These are phyloP conservation scores for Austropuccinia psidii DNA, from an alignment of 1,284 basidiomycete species.

Conservation along the genomic window DNA sequence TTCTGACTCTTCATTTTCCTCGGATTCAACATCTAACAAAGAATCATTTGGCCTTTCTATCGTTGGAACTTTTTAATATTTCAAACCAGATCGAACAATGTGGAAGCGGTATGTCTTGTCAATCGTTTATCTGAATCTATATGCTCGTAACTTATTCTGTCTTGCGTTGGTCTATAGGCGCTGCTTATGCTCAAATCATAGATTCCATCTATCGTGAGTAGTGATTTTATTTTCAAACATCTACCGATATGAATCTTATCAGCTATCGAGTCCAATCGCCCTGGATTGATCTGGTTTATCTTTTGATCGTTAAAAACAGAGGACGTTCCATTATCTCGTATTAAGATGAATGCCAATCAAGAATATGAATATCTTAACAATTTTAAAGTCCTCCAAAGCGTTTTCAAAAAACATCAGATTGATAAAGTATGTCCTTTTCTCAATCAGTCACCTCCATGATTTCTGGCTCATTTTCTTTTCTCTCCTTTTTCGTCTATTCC, in stretches of 20 bases:
- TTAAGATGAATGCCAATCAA: slow-evolving; percentile 82
- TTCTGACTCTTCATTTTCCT: neutral
- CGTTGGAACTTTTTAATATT: neutral
- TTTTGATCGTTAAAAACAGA: slow-evolving; percentile 50
- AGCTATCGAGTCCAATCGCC: slow-evolving; percentile 1
- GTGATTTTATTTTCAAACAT: too few relatives aligned
- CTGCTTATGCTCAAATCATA: slow-evolving; percentile 55
- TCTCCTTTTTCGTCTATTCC: neutral
- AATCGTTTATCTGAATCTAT: neutral
- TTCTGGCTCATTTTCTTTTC: neutral
- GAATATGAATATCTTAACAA: slow-evolving; percentile 94
- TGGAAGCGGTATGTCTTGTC: slow-evolving; percentile 10
- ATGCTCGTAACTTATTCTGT: slow-evolving; percentile 56
- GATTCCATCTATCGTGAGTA: slow-evolving; percentile 85
- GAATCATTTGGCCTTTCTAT: neutral
- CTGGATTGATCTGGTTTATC: neutral
- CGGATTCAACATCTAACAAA: neutral
- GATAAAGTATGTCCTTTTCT: slow-evolving; percentile 11
- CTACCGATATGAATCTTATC: neutral
- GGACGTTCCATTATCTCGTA: slow-evolving; percentile 74
- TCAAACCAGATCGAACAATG: slow-evolving; percentile 27
- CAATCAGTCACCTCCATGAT: neutral
- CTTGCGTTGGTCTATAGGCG: slow-evolving; percentile 38
- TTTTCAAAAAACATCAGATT: slow-evolving; percentile 42
- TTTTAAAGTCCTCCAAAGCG: slow-evolving; percentile 78